Conservation (phyloP, 2,329 filamentous ascomycete species). For the Coleophoma crateriformis region DNA sequence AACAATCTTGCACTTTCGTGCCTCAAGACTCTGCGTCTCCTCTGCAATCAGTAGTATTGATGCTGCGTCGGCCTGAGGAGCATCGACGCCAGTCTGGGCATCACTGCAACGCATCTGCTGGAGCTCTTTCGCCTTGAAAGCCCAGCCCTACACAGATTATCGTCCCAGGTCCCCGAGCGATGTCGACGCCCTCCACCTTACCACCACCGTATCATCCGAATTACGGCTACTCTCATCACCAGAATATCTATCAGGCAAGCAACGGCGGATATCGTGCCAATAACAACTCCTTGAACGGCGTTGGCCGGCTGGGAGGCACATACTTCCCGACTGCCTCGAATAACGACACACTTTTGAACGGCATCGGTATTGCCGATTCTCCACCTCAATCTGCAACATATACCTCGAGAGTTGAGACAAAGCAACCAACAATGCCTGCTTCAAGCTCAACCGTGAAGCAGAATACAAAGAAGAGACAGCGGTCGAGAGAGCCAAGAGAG, state of each 20-base stretch:
- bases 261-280: conserved; percentile 43
- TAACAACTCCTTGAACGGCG: conserved; percentile 29
- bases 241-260: conserved; percentile 44
- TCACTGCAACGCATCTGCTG: not conserved
- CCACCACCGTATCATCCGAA: conserved; percentile 58
- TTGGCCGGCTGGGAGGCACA: conserved; percentile 22
- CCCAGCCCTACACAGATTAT: not conserved
- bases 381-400: conserved; percentile 14
- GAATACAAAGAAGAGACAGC: conserved; percentile 32
- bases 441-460: conserved; percentile 19
- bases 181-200: conserved; percentile 78
- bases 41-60: not conserved
- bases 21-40: not conserved
- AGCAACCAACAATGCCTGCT: conserved; percentile 30
- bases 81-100: not conserved
- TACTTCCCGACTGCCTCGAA: conserved; percentile 25
- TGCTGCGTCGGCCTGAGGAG: not conserved
- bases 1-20: not conserved
- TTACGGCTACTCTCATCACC: conserved; percentile 55
- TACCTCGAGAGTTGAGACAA: conserved; percentile 15
- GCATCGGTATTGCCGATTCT: conserved; percentile 16
- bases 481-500: conserved; percentile 39
- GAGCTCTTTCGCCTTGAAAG: not conserved
- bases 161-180: conserved; percentile 27
- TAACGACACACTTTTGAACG: conserved; percentile 21